Evolutionary conservation across 257 asterid genomes (phyloP).

Genomic region (Capsicum rhomboideum): DNA sequence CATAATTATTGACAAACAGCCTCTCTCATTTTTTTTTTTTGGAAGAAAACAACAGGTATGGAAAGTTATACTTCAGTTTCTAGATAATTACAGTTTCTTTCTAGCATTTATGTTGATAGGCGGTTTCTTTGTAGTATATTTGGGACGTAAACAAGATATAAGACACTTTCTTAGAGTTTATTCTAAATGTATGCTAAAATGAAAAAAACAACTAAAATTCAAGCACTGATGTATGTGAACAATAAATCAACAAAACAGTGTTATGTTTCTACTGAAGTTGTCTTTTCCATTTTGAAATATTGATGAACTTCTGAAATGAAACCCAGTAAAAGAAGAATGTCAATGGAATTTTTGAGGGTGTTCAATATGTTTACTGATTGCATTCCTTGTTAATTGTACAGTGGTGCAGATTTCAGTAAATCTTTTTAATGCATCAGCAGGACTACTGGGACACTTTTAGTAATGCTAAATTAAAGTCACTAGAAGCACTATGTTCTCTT

Average conservation of each 20-base stretch:
- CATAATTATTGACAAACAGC: not conserved
- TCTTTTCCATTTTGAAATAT: not conserved
- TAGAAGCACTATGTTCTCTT: not conserved
- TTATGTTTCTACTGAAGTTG: not conserved
- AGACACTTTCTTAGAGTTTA: not conserved
- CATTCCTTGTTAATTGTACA: not conserved
- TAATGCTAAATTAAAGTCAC: not conserved
- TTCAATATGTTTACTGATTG: not conserved
- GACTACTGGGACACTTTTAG: not conserved
- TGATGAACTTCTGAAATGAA: not conserved
- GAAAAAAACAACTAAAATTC: not conserved
- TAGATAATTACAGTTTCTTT: not conserved
- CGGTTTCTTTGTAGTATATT: not conserved
- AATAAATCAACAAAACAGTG: not conserved
- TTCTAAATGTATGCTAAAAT: not conserved
- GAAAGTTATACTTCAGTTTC: not conserved
- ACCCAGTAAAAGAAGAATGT: not conserved
- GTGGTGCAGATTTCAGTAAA: not conserved
- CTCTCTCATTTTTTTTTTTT: not conserved
- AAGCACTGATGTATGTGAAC: not conserved
- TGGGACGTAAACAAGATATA: not conserved
- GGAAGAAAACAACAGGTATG: not conserved
- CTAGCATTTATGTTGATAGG: not conserved
- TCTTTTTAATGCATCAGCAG: not conserved
- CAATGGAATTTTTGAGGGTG: not conserved